Conservation (phyloP, 306 rosid species). For the Medicago arabica region DNA sequence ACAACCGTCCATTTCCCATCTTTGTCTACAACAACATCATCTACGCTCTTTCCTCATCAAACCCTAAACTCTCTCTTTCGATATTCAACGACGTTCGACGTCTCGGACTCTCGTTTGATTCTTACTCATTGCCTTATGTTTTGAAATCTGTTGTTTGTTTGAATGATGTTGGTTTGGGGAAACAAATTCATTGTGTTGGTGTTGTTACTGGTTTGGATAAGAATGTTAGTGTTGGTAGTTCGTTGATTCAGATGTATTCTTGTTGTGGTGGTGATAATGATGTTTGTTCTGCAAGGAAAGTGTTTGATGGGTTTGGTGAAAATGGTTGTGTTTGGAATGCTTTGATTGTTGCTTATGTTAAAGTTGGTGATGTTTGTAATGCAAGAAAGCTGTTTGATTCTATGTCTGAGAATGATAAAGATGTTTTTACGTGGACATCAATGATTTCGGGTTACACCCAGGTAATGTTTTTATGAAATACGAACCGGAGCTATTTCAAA, state of each 20-base stretch:
- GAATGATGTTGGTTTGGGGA: slow-evolving; percentile 40
- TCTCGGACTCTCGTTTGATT: slow-evolving; percentile 51
- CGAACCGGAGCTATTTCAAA: too few relatives aligned
- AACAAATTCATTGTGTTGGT: slow-evolving; percentile 59
- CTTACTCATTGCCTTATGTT: slow-evolving; percentile 64
- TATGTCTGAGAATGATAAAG: slow-evolving; percentile 58
- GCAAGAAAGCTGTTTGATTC: slow-evolving; percentile 62
- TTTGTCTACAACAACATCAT: slow-evolving; percentile 57
- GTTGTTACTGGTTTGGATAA: slow-evolving; percentile 52
- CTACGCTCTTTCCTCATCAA: slow-evolving; percentile 50
- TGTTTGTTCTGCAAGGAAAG: slow-evolving; percentile 55
- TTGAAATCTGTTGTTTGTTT: slow-evolving; percentile 56
- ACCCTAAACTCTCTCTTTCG: slow-evolving; percentile 41
- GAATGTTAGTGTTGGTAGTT: slow-evolving; percentile 42
- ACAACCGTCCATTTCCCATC: slow-evolving; percentile 40
- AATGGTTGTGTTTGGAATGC: slow-evolving; percentile 52
- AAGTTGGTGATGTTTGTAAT: slow-evolving; percentile 53
- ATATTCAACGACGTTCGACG: slow-evolving; percentile 43
- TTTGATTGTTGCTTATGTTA: slow-evolving; percentile 65
- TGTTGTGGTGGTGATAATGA: slow-evolving; percentile 41
- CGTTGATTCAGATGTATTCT: slow-evolving; percentile 67
- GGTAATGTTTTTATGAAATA: slow-evolving; percentile 10
- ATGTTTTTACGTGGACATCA: slow-evolving; percentile 72
- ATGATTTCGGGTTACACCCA: slow-evolving; percentile 58
- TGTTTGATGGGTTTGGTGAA: slow-evolving; percentile 50